Evolutionary conservation across 2,329 filamentous ascomycete genomes (phyloP).

Genomic region (Chrysoporthe cubensis): DNA sequence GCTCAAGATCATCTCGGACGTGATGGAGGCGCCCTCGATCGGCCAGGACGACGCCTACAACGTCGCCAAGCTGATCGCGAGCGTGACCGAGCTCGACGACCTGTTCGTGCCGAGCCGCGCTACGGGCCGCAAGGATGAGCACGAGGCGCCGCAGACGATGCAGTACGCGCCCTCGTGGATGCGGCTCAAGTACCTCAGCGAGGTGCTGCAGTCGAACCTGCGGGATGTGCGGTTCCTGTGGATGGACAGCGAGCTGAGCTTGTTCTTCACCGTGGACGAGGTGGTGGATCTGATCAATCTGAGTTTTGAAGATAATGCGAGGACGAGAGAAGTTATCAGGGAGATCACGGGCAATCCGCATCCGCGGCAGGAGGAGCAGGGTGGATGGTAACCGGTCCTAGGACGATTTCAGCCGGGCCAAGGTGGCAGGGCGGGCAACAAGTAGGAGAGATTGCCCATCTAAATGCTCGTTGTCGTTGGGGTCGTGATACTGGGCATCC

Average conservation of each 20-base stretch:
- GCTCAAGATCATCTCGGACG: slow-evolving; percentile 62
- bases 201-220: slow-evolving; percentile 69
- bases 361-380: slow-evolving; percentile 38
- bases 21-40: slow-evolving; percentile 64
- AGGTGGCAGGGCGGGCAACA: neutral
- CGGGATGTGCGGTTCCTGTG: slow-evolving; percentile 66
- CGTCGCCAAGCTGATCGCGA: slow-evolving; percentile 61
- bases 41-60: slow-evolving; percentile 67
- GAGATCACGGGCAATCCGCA: slow-evolving; percentile 59
- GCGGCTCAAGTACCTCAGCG: slow-evolving; percentile 65
- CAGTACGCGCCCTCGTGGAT: slow-evolving; percentile 67
- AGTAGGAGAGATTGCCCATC: neutral
- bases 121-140: slow-evolving; percentile 29
- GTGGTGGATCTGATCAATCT: slow-evolving; percentile 65
- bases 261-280: slow-evolving; percentile 65
- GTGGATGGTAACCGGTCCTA: slow-evolving; percentile 7
- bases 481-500: neutral
- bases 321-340: slow-evolving; percentile 60
- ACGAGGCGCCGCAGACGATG: slow-evolving; percentile 56
- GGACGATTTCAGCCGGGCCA: neutral
- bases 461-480: neutral
- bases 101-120: slow-evolving; percentile 57
- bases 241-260: slow-evolving; percentile 67
- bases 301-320: slow-evolving; percentile 66
- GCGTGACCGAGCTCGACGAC: slow-evolving; percentile 61